Conservation (phyloP, 2,329 filamentous ascomycete species). For the Fusarium cyanostomum region DNA sequence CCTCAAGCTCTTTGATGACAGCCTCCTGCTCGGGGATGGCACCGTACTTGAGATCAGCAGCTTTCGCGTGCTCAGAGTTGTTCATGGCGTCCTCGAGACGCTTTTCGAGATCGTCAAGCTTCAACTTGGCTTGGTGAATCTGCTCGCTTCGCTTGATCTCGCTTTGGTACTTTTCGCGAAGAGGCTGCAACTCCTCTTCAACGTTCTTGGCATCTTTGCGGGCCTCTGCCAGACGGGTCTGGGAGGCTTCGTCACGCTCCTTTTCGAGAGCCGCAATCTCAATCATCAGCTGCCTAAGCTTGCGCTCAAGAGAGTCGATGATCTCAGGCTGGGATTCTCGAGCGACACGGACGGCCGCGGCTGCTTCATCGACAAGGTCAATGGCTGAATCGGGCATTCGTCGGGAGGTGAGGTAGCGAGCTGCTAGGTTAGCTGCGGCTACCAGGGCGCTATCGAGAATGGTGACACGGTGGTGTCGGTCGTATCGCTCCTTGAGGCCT, state of each 20-base stretch:
- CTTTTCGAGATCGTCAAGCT: slow-evolving; percentile 89
- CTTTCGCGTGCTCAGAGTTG: slow-evolving; percentile 82
- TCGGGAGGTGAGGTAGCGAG: slow-evolving; percentile 90
- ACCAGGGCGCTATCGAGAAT: slow-evolving; percentile 96
- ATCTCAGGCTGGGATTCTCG: slow-evolving; percentile 96
- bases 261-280: slow-evolving; percentile 95
- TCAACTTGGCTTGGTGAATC: slow-evolving; percentile 93
- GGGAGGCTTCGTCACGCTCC: slow-evolving; percentile 94
- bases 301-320: slow-evolving; percentile 92
- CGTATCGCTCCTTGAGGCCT: slow-evolving; percentile 97
- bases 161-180: slow-evolving; percentile 94
- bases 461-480: slow-evolving; percentile 97
- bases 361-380: slow-evolving; percentile 94
- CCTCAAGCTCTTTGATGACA: slow-evolving; percentile 83
- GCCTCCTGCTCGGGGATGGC: slow-evolving; percentile 92
- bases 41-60: slow-evolving; percentile 95
- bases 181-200: slow-evolving; percentile 88
- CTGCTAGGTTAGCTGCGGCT: slow-evolving; percentile 87
- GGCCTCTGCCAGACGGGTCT: slow-evolving; percentile 81
- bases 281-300: slow-evolving; percentile 89
- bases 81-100: slow-evolving; percentile 95
- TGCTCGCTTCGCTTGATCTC: slow-evolving; percentile 92
- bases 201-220: slow-evolving; percentile 94
- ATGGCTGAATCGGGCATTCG: slow-evolving; percentile 96
- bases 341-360: slow-evolving; percentile 93